A percentile compares a stretch with the other conserved stretches of the same genome.
These are phyloP conservation scores for Cordia subcordata DNA, from an alignment of 257 asterid genomes.

Conservation along the genomic window DNA sequence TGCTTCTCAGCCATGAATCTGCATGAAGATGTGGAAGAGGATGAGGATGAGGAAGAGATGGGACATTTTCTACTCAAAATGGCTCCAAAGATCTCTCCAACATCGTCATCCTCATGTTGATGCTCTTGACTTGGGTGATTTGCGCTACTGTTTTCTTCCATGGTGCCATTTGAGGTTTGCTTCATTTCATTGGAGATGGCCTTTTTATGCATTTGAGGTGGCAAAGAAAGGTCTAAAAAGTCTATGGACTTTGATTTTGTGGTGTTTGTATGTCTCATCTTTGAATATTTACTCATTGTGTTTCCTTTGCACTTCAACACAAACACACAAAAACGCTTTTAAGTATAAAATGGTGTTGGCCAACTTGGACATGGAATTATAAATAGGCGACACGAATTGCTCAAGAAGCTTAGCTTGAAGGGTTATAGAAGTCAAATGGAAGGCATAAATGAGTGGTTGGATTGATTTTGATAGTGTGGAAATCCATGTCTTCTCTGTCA, in stretches of 20 bases:
- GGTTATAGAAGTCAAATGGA: neutral
- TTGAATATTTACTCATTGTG: constrained; percentile 23
- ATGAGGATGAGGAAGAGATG: constrained; percentile 12
- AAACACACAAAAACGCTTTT: neutral
- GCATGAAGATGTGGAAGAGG: constrained; percentile 7
- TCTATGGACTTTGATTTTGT: constrained; percentile 26
- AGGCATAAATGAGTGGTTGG: constrained; percentile 16
- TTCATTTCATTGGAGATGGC: neutral
- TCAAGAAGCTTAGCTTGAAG: neutral
- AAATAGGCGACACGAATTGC: too few species aligned
- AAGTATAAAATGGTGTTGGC: too few species aligned
- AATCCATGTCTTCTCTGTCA: constrained; percentile 9
- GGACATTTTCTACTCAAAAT: constrained; percentile 26
- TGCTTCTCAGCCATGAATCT: constrained; percentile 20
- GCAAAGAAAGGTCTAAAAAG: constrained; percentile 17
- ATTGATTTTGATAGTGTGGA: constrained; percentile 15
- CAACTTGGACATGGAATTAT: too few species aligned
- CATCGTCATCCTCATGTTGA: constrained; percentile 9
- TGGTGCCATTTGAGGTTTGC: neutral
- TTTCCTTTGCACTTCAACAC: neutral
- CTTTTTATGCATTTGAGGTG: constrained; percentile 10
- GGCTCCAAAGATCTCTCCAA: constrained; percentile 39
- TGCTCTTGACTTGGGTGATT: constrained; percentile 1
- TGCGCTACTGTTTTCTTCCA: neutral
- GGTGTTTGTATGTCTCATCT: constrained; percentile 16